Percentiles rank a stretch among this genome's conserved stretches.
phyloP scores from a whole-genome alignment of 2,329 filamentous ascomycete genomes.

The Trichoderma koningiopsis region DNA sequence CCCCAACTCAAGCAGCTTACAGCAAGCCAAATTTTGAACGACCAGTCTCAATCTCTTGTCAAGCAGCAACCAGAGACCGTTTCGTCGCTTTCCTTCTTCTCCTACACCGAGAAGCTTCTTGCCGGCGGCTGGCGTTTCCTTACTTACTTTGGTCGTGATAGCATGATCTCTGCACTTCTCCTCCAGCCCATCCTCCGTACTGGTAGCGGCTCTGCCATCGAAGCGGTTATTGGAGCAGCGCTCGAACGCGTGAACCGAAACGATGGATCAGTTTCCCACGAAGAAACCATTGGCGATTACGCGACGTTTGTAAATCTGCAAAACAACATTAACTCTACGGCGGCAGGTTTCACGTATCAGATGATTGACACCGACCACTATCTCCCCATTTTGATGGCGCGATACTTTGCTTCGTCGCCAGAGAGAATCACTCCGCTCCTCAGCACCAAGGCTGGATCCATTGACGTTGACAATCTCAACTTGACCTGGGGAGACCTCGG shows the following conservation, averaged over 20 bases:
- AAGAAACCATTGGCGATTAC: slow-evolving; percentile 68
- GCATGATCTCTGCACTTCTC: slow-evolving; percentile 62
- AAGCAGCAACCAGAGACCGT: slow-evolving; percentile 49
- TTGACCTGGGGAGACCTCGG: slow-evolving; percentile 57
- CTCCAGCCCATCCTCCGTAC: slow-evolving; percentile 50
- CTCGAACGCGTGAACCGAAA: slow-evolving; percentile 62
- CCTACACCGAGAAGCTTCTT: slow-evolving; percentile 63
- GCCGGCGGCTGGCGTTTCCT: slow-evolving; percentile 68
- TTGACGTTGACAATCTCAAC: slow-evolving; percentile 53
- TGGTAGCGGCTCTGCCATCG: slow-evolving; percentile 57
- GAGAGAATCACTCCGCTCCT: slow-evolving; percentile 13
- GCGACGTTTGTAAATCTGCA: slow-evolving; percentile 61
- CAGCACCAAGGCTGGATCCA: slow-evolving; percentile 40
- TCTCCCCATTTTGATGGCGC: slow-evolving; percentile 58
- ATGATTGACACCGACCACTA: slow-evolving; percentile 67
- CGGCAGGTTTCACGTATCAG: slow-evolving; percentile 58
- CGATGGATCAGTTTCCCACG: slow-evolving; percentile 64
- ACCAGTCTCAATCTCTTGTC: slow-evolving; percentile 49
- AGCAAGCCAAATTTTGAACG: slow-evolving; percentile 52
- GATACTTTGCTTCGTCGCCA: slow-evolving; percentile 52
- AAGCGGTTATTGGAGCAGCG: slow-evolving; percentile 63
- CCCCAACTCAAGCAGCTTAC: slow-evolving; percentile 60
- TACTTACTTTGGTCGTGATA: slow-evolving; percentile 68
- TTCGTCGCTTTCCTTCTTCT: slow-evolving; percentile 62
- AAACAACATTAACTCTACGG: slow-evolving; percentile 54